Evolutionary conservation across 148 eudicot genomes (phyloP).

Genomic region (Silene uniflora): DNA sequence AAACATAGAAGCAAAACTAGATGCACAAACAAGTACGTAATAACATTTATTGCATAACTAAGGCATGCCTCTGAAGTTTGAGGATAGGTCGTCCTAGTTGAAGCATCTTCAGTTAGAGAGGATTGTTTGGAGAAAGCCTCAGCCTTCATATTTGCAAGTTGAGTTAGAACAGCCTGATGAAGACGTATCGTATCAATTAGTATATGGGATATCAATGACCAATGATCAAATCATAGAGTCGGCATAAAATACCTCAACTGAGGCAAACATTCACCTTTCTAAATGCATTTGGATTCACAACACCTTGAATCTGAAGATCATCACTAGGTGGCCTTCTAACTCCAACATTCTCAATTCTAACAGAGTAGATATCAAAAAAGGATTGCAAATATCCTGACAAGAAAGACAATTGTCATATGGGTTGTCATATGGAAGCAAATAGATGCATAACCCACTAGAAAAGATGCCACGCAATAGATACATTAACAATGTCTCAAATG

Average conservation of each 20-base stretch:
- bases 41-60: conserved; percentile 2
- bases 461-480: not conserved
- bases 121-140: conserved; percentile 51
- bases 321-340: conserved; percentile 74
- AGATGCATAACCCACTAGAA: not conserved
- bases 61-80: conserved; percentile 50
- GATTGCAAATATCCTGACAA: conserved; percentile 79
- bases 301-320: conserved; percentile 76
- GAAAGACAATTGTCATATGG: conserved; percentile 9
- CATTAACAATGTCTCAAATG: not conserved
- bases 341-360: conserved; percentile 81
- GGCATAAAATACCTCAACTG: not conserved
- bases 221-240: not conserved
- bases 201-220: not conserved
- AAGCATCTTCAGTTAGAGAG: conserved; percentile 44
- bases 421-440: not conserved
- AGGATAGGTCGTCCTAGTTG: conserved; percentile 38
- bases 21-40: conserved; percentile 4
- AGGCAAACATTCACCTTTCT: conserved; percentile 53
- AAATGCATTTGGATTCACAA: conserved; percentile 65
- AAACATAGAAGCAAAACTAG: not conserved
- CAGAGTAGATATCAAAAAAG: conserved; percentile 61
- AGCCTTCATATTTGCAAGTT: conserved; percentile 51
- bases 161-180: conserved; percentile 66
- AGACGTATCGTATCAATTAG: conserved; percentile 14